Evolutionary conservation across 1,284 basidiomycete species (phyloP), one percentile per base, ranked within the genome.

Genomic region (Cutaneotrichosporon mucoides): DNA sequence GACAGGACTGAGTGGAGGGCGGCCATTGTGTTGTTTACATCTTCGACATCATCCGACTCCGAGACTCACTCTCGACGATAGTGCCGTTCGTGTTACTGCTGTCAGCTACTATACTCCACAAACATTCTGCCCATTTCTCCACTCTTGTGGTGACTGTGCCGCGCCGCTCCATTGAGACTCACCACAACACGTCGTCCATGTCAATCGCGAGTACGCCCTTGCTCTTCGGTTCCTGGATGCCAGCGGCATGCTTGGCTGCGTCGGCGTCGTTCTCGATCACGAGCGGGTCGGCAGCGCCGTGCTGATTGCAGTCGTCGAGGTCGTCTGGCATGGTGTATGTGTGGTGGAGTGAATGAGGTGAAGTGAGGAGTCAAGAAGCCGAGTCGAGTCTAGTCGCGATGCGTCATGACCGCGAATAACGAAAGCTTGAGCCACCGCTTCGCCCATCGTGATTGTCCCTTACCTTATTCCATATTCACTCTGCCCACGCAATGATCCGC

Each of bases 41-140:
- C 24, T 24, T 24, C 24, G 24, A 24, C 24, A 24, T 24, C 24
- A 24, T 24, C 24, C 24, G 24, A 24, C 24, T 24, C 3, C 9
- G 9, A 56, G 10, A 77, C 84, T 73, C 74, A 89, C 88, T 90
- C 49, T 84, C 75, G 5, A 85, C 84, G 10, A 89, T 83, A 12
- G 80, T 79, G 51, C 76, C 68, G 73, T 90, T 91, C 3, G 88
- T 90, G 69, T 84, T 79, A 64, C 73, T 73, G 61, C 44, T 13
- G 43, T 61, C 48, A 61, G 60, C 37, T 16, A 13, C 40, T 36
- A 43, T 46, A 15, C 16, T 43, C 37, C 8, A 12, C 38, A n/a
- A 36, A 36, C 24, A 6, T 24, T 24, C 24, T 24, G 24, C 24
- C 24, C 24, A 24, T 24, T 24, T 24, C 24, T 24, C 24, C 24